These are phyloP conservation scores for Xylaria multiplex DNA, from an alignment of 2,329 filamentous ascomycete species.

Conservation along the genomic window DNA sequence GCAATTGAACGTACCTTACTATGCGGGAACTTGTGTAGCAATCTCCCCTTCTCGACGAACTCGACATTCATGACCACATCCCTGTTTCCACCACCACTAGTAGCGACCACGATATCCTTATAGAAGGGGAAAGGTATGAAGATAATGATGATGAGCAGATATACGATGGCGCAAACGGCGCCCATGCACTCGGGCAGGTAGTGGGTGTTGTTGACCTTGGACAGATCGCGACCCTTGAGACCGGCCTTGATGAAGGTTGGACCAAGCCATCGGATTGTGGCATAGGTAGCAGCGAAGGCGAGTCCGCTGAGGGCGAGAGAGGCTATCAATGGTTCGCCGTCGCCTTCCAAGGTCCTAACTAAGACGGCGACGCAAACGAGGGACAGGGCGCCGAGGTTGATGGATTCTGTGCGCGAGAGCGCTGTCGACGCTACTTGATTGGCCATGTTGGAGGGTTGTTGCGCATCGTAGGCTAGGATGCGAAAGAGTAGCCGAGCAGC, in stretches of 20 bases:
- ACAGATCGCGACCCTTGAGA: conserved; percentile 88
- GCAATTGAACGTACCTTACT: conserved; percentile 72
- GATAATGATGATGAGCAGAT: conserved; percentile 85
- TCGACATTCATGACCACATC: conserved; percentile 81
- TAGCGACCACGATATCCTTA: conserved; percentile 95
- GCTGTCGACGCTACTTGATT: conserved; percentile 46
- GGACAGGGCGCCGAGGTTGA: conserved; percentile 69
- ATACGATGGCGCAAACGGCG: conserved; percentile 89
- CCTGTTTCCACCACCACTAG: conserved; percentile 90
- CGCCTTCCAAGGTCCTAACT: conserved; percentile 77
- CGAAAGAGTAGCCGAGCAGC: background rate
- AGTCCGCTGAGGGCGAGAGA: conserved; percentile 87
- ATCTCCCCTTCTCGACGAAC: conserved; percentile 81
- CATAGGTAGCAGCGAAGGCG: conserved; percentile 83
- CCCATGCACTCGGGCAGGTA: conserved; percentile 93
- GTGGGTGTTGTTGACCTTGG: conserved; percentile 68
- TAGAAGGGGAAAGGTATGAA: conserved; percentile 99
- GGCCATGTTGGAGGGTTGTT: conserved; percentile 40
- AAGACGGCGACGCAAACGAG: conserved; percentile 78
- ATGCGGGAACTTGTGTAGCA: conserved; percentile 92
- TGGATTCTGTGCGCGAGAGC: conserved; percentile 64
- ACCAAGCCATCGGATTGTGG: conserved; percentile 92
- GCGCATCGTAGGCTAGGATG: conserved; percentile 27
- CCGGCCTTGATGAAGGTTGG: conserved; percentile 88
- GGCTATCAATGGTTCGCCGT: conserved; percentile 89